These are phyloP conservation scores for Arthrobotrys iridis DNA, from an alignment of 2,329 filamentous ascomycete species.

Conservation along the genomic window DNA sequence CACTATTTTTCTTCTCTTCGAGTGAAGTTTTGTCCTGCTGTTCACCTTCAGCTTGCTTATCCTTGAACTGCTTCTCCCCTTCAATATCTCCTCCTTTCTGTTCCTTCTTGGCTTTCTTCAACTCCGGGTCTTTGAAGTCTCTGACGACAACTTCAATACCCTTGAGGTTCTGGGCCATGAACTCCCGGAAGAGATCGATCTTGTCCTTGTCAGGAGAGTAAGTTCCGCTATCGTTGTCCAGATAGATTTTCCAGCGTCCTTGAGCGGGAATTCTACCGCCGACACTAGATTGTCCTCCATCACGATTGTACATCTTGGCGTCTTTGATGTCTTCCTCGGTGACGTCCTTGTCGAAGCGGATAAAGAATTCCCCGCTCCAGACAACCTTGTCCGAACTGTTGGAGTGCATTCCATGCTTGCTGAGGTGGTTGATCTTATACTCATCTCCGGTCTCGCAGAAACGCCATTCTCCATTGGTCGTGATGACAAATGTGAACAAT, in stretches of 20 bases:
- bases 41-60: not conserved
- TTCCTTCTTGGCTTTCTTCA: conserved; percentile 45
- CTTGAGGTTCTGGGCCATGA: conserved; percentile 49
- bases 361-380: conserved; percentile 48
- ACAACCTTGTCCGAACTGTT: conserved; percentile 33
- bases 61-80: not conserved
- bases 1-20: conserved; percentile 12
- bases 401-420: conserved; percentile 51
- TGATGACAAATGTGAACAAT: conserved; percentile 51
- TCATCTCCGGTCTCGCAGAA: conserved; percentile 52
- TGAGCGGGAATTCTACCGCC: not conserved
- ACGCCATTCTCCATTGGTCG: conserved; percentile 39
- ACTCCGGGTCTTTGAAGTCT: conserved; percentile 37
- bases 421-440: conserved; percentile 52
- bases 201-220: conserved; percentile 37
- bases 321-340: conserved; percentile 15
- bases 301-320: conserved; percentile 23
- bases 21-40: not conserved
- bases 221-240: conserved; percentile 52
- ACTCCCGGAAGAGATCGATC: conserved; percentile 32
- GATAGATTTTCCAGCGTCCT: conserved; percentile 43
- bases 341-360: conserved; percentile 14
- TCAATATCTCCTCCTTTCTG: conserved; percentile 21
- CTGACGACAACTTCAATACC: conserved; percentile 46
- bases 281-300: not conserved